A percentile compares a stretch with the other conserved stretches of the same genome.
Conservation (phyloP, 2,329 filamentous ascomycete species). For the Alternaria triticina region DNA sequence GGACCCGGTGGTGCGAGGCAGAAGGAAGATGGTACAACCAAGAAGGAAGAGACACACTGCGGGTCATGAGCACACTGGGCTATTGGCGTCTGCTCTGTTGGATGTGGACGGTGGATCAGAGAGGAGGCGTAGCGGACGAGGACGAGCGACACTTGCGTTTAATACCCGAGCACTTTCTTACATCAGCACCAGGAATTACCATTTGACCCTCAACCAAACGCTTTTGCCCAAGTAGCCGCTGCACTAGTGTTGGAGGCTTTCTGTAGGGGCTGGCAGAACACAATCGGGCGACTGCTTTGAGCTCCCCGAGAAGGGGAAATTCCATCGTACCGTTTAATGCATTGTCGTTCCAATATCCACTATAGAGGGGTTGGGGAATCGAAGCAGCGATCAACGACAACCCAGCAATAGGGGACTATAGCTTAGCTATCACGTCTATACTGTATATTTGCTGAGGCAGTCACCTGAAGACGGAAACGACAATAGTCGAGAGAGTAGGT, state of each 20-base stretch:
- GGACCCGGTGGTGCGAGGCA: conserved; percentile 3
- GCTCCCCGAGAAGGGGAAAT: background rate
- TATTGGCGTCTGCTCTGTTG: too few relatives aligned
- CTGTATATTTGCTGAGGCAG: background rate
- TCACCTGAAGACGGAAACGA: background rate
- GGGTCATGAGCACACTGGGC: background rate
- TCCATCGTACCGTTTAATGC: background rate
- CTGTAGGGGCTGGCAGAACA: background rate
- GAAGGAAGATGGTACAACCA: background rate
- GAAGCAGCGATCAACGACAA: background rate
- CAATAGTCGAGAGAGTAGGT: background rate
- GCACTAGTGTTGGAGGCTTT: background rate
- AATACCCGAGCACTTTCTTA: background rate
- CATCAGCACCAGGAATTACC: background rate
- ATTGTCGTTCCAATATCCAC: background rate
- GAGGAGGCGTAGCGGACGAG: background rate
- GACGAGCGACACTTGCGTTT: background rate
- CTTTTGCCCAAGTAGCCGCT: background rate
- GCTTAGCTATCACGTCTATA: background rate
- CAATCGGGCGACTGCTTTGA: background rate
- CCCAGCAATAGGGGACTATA: background rate
- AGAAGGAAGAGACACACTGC: conserved; percentile 1
- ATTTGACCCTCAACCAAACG: background rate
- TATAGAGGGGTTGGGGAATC: background rate
- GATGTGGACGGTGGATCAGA: background rate